Conservation (phyloP, 257 asterid species). For the Cruciata laevipes region DNA sequence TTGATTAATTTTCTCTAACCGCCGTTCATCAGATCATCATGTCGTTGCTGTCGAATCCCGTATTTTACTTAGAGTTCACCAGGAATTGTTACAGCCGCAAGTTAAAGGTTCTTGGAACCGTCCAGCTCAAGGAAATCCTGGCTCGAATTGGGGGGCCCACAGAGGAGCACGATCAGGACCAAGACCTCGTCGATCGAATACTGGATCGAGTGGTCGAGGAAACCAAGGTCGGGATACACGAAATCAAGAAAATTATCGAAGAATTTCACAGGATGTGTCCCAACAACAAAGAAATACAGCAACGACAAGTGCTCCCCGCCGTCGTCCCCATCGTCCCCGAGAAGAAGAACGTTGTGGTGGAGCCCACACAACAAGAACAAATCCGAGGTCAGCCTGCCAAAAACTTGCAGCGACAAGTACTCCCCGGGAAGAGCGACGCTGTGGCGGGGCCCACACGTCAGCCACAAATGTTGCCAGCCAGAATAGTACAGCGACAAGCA, state of each 20-base stretch:
- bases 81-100: conserved; percentile 68
- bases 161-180: conserved; percentile 97
- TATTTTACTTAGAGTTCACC: too few relatives aligned
- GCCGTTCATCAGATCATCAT: too few relatives aligned
- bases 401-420: too few relatives aligned
- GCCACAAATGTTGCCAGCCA: too few relatives aligned
- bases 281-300: too few relatives aligned
- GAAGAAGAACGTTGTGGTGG: conserved; percentile 29
- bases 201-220: conserved; percentile 59
- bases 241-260: conserved; percentile 75
- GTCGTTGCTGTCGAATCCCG: too few relatives aligned
- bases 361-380: conserved; percentile 56
- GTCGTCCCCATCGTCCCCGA: too few relatives aligned
- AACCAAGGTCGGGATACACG: conserved; percentile 57
- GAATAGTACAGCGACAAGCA: too few relatives aligned
- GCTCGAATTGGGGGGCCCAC: conserved; percentile 70
- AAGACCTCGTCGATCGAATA: conserved; percentile 94
- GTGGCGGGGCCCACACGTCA: conserved; percentile 45
- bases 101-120: conserved; percentile 70
- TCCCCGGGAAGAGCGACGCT: conserved; percentile 25
- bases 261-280: too few relatives aligned
- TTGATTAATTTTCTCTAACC: too few relatives aligned
- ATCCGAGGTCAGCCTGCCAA: too few relatives aligned
- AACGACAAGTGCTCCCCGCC: too few relatives aligned
- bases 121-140: conserved; percentile 93